phyloP scores from a whole-genome alignment of 371 early-diverging fungal genomes.

The Mucor sp. region DNA sequence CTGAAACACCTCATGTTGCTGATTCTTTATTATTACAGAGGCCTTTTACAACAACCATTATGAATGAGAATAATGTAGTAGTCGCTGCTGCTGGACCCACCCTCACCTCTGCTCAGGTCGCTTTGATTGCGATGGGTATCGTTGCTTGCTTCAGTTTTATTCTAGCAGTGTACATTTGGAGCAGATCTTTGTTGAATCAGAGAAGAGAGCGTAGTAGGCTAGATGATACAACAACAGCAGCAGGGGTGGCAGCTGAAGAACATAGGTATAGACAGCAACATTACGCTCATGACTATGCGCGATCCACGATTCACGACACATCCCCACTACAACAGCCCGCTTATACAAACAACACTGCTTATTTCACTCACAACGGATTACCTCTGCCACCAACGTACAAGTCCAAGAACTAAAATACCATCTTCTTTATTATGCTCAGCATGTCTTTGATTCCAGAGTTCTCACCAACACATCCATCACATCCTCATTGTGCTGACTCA shows the following conservation, averaged over 20 bases:
- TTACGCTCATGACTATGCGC: neutral
- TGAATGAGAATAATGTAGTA: neutral
- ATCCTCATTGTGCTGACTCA: constrained; percentile 27
- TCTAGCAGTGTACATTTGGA: neutral
- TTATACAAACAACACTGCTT: neutral
- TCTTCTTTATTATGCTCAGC: neutral
- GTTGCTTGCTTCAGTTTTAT: neutral
- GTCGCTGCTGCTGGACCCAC: neutral
- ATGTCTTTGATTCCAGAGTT: constrained; percentile 23
- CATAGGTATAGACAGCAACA: neutral
- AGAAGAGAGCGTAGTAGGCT: neutral
- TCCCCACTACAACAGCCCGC: neutral
- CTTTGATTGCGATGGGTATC: neutral
- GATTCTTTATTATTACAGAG: neutral
- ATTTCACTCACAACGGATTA: neutral
- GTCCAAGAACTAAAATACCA: neutral
- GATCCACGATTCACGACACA: neutral
- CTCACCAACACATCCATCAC: constrained; percentile 36
- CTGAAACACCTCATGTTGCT: neutral
- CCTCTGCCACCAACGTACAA: neutral
- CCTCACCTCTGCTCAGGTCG: neutral
- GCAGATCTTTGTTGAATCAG: neutral
- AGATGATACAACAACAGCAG: neutral
- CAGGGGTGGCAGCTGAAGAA: neutral
- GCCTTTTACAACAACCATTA: neutral